Percentiles rank a stretch among this genome's conserved stretches.
Conservation (phyloP, 306 rosid species). For the Astragalus glycyphyllos region DNA sequence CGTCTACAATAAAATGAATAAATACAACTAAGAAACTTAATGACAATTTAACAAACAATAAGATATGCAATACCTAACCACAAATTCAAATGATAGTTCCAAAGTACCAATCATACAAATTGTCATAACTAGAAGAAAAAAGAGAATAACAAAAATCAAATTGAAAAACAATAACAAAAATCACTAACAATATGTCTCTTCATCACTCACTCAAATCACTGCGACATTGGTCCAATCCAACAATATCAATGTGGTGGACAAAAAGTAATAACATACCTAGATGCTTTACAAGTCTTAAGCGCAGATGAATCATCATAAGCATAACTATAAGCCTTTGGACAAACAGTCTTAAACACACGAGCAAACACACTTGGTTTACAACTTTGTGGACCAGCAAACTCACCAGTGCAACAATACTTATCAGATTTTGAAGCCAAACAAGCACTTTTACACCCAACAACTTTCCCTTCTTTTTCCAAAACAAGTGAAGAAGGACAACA, state of each 20-base stretch:
- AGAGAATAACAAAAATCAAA: neutral
- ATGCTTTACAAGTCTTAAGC: slow-evolving; percentile 64
- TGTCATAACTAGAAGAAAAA: neutral
- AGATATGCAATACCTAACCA: neutral
- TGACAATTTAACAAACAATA: neutral
- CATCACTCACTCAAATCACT: neutral
- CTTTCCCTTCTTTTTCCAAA: slow-evolving; percentile 53
- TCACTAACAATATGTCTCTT: neutral
- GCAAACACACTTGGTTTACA: slow-evolving; percentile 63
- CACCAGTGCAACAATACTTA: slow-evolving; percentile 70
- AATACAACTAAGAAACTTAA: neutral
- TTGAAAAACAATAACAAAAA: neutral
- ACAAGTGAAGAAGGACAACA: slow-evolving; percentile 64
- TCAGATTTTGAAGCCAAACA: slow-evolving; percentile 70
- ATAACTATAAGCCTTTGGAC: slow-evolving; percentile 70
- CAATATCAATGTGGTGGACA: slow-evolving; percentile 54
- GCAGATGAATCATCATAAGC: slow-evolving; percentile 68
- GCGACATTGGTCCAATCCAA: too few relatives aligned
- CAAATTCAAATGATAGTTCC: slow-evolving; percentile 16
- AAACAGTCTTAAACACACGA: slow-evolving; percentile 60
- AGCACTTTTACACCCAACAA: slow-evolving; percentile 81
- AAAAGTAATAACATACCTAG: slow-evolving; percentile 62
- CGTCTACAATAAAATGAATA: too few relatives aligned
- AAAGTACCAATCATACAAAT: slow-evolving; percentile 15
- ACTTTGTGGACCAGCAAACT: slow-evolving; percentile 52